Conservation (phyloP, 31 red algal genomes). For the Asparagopsis taxiformis region DNA sequence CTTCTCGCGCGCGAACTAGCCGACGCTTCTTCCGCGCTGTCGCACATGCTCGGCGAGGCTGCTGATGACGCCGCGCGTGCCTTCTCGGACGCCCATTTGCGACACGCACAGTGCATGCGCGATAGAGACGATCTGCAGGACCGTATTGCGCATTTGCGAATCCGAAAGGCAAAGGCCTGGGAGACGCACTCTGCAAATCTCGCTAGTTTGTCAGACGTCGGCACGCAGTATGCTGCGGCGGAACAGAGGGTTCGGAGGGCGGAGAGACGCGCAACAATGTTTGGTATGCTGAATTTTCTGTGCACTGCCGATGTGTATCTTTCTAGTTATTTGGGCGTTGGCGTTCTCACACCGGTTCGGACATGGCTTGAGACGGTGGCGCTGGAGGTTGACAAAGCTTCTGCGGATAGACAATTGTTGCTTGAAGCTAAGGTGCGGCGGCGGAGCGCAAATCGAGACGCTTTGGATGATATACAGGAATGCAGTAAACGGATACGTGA, state of each 20-base stretch:
- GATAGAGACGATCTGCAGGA: not conserved
- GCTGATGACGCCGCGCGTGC: conserved; percentile 6
- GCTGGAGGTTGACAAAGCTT: not conserved
- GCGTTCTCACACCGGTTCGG: not conserved
- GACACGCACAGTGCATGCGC: not conserved
- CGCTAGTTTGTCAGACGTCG: not conserved
- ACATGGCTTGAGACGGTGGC: conserved; percentile 1
- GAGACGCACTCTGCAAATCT: conserved; percentile 10
- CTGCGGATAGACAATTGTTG: not conserved
- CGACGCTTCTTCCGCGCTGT: not conserved
- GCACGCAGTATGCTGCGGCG: not conserved
- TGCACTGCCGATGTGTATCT: not conserved
- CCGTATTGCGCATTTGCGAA: not conserved
- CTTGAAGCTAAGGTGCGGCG: conserved; percentile 11
- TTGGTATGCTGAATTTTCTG: not conserved
- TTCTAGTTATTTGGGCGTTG: not conserved
- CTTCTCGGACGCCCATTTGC: not conserved
- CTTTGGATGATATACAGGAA: conserved; percentile 4
- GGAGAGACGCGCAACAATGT: not conserved
- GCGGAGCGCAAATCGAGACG: conserved; percentile 5
- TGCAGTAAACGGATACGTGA: conserved; percentile 3
- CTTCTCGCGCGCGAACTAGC: not conserved
- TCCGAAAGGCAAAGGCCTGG: conserved; percentile 6
- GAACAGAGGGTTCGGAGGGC: not conserved
- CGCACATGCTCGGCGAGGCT: not conserved